Base-by-base conservation (phyloP, 1,284 basidiomycete genomes). In the Cutaneotrichosporon sp. region DNA sequence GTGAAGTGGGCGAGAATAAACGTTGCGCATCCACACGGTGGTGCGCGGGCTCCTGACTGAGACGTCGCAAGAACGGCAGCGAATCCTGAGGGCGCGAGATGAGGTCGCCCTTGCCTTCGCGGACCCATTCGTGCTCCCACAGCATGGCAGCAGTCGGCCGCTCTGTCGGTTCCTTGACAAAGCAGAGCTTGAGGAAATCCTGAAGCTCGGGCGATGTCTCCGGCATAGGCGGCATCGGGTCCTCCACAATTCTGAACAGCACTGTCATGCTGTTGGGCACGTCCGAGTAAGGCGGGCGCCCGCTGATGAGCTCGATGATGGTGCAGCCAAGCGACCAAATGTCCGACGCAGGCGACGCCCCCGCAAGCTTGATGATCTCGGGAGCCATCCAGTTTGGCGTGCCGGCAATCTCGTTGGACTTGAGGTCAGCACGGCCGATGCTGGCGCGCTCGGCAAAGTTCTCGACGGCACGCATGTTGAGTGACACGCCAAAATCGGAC, bases 331-430 rank as follows among this genome's bases (percentile, higher is more conserved):
- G 77, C 1, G 90, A 66, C 92, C 93, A 97, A 43, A 97, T 81
- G 57, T 84, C 82, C 21, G 80, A 80, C 1, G 79, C 78, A 2
- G 78, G 75, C 7, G 78, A 77, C 1, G 80, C 80, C 2, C 81
- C 81, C 46, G 77, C 72, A 30, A 83, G 81, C 72, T 91, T 87
- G 60, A 97, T 97, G 46, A 78, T 88, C 73, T 97, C 92, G 1
- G 93, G 92, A 3, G 92, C 91, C 91, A 97, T 97, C 92, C 92
- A 97, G 66, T 97, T 94, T 4, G 92, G 92, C 5, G 92, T 97
- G 12, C 92, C 93, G 5, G 90, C 88, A 12, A 93, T 74, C 46
- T 77, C 76, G 36, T 48, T 52, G 8, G 39, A 34, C 20, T 57
- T 60, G 4, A 47, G 51, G 2, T 56, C 58, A 2, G 51, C 35